These are phyloP conservation scores for Meyerozyma carpophila DNA, from an alignment of 1,139 yeast species.

Conservation along the genomic window DNA sequence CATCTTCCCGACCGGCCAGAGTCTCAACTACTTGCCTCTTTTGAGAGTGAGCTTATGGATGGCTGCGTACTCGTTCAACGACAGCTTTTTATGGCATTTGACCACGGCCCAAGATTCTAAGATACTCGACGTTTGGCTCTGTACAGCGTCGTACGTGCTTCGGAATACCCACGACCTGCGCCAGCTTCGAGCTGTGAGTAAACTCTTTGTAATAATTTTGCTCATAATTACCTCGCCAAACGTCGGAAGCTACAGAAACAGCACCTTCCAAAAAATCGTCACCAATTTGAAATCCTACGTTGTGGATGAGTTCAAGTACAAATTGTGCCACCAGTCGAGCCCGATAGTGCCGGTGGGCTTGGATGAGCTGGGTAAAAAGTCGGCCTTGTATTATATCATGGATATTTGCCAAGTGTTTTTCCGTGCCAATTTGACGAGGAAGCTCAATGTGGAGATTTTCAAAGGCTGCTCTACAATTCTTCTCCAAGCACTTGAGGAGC, in stretches of 20 bases:
- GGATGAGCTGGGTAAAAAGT: conserved; percentile 21
- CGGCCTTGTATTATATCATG: conserved; percentile 30
- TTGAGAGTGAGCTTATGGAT: conserved; percentile 10
- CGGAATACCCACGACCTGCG: conserved; percentile 31
- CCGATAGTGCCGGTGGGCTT: conserved; percentile 29
- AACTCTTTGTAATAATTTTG: conserved; percentile 19
- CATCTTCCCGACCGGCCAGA: background rate
- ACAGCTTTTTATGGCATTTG: conserved; percentile 15
- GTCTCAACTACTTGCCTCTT: conserved; percentile 4
- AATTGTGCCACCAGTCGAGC: conserved; percentile 34
- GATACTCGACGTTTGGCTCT: conserved; percentile 30
- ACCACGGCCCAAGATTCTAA: conserved; percentile 15
- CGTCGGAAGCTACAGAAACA: background rate
- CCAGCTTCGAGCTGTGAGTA: conserved; percentile 18
- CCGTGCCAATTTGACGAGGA: conserved; percentile 35
- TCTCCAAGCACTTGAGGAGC: conserved; percentile 17
- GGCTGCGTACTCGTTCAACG: conserved; percentile 22
- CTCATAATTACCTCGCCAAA: conserved; percentile 20
- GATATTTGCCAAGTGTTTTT: conserved; percentile 34
- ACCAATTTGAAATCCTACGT: conserved; percentile 14
- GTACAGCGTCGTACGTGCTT: conserved; percentile 31
- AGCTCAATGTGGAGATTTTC: conserved; percentile 25
- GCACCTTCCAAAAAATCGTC: conserved; percentile 4
- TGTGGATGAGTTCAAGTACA: conserved; percentile 38
- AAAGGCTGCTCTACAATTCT: conserved; percentile 20